Base-by-base conservation (phyloP, 2,329 filamentous ascomycete species). In the Ophiostoma ulmi region DNA sequence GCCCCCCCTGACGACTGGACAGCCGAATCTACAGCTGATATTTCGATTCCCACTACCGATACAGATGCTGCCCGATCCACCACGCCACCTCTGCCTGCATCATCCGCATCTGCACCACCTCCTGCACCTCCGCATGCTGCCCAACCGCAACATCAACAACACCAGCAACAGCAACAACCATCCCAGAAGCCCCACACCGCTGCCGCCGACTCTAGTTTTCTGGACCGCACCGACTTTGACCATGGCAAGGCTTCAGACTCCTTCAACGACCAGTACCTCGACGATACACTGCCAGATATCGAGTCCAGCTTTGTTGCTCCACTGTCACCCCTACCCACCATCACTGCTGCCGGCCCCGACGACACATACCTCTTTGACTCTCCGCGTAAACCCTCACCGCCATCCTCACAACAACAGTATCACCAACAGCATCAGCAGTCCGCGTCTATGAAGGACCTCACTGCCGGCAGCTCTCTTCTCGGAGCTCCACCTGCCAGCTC, bases 291-390 rank as follows among this genome's bases (percentile, higher is more conserved):
- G 26, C 83, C 85, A 74, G 88, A 90, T 75, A 83, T 89, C 73
- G 88, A 90, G 76, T 90, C 88, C 44, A 90, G 88, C 79, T 90
- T 90, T 75, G 77, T 88, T 70, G 84, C 86, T 1, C 82, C 84
- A 6, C 77, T 86, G 6, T 89, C 87, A 8, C 87, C 87, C 14
- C 82, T 88, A 66, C 82, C 81, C 48, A 80, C 80, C 39, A 80
- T 82, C 68, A 78, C 81, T 11, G 79, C 80, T 44, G 80, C 80
- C 73, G 85, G 83, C 67, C 77, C 82, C 70, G 86, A 89, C 78
- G 87, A 89, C 76, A 87, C 86, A 35, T 89, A 83, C 75, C 78
- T 88, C 67, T 88, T 88, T 75, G 86, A 88, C 75, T 81, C 76
- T 67, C 80, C 77, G 5, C 75, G 76, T 26, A 81, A 79, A 71